Base-by-base conservation (phyloP, 352 stramenopile species). In the Phytophthora podocarpi region DNA sequence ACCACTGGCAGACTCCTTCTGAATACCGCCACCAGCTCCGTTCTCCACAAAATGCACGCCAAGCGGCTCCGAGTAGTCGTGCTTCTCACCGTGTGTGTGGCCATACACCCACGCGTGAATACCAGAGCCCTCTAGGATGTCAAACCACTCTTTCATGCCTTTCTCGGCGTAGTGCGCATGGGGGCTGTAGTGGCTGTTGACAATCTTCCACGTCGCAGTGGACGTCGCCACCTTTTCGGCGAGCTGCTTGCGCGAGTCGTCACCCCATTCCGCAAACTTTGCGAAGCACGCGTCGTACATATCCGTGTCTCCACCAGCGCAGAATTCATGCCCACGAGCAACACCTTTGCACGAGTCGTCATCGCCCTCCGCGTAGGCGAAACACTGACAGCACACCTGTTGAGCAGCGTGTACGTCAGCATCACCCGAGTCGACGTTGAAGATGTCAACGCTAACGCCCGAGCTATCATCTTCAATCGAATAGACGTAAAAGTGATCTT, bases 11-110 rank as follows among this genome's bases (percentile, higher is more conserved):
- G 82, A 87, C n/a, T n/a, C n/a, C n/a, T n/a, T n/a, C n/a, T n/a
- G n/a, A n/a, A n/a, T n/a, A n/a, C n/a, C n/a, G n/a, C n/a, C n/a
- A n/a, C n/a, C 82, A 32, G 79, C 82, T 34, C 79, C 82, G 36
- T 91, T 91, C 52, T 90, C 82, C 27, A 91, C 66, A 37, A 91
- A 91, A 55, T 91, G 82, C 5, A 81, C 77, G 9, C 64, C 64
- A 18, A 83, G 62, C 3, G 62, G 55, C 48, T 48, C 27, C 7
- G 63, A 71, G 47, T 71, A 71, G 27, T 71, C 63, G 45, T 71
- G 63, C 18, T 71, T 71, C 31, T 71, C 62, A 16, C n/a, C n/a
- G n/a, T n/a, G 63, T 2, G 56, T 71, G 45, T 71, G 63, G 48
- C 63, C 63, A n/a, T 71, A 59, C 12, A 70, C 77, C 54, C 59